Percentiles rank a stretch among this genome's conserved stretches.
phyloP scores from a whole-genome alignment of 2,329 filamentous ascomycete species.

The Colletotrichum sublineola region DNA sequence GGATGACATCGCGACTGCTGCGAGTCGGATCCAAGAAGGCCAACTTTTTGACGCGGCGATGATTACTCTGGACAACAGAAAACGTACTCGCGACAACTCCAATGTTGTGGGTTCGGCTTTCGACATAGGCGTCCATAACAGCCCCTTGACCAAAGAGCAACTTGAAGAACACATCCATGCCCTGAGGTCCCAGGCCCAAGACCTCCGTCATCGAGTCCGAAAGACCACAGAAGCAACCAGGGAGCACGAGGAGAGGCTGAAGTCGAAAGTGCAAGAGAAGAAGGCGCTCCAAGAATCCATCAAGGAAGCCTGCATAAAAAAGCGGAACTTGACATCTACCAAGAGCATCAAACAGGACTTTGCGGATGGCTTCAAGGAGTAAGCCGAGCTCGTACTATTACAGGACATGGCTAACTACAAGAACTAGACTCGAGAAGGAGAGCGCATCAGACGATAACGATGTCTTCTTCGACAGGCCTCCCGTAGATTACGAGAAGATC shows the following conservation, averaged over 20 bases:
- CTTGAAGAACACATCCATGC: conserved; percentile 5
- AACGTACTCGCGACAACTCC: background rate
- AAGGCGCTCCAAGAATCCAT: background rate
- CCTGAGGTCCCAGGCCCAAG: background rate
- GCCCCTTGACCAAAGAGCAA: background rate
- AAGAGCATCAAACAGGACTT: conserved; percentile 41
- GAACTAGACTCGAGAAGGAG: background rate
- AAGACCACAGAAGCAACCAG: background rate
- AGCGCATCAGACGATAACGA: background rate
- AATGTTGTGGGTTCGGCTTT: conserved; percentile 22
- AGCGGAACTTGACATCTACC: conserved; percentile 67
- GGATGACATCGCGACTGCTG: background rate
- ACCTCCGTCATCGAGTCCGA: background rate
- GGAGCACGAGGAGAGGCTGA: background rate
- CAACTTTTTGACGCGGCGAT: no score
- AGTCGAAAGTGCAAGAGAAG: background rate
- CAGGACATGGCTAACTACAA: conserved; percentile 64
- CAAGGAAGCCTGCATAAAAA: conserved; percentile 59
- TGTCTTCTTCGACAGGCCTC: conserved; percentile 50
- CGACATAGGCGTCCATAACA: conserved; percentile 22
- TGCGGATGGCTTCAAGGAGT: conserved; percentile 57
- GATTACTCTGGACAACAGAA: background rate
- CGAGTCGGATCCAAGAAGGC: background rate
- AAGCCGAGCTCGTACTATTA: conserved; percentile 48
- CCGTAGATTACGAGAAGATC: conserved; percentile 69